Evolutionary conservation across 306 rosid genomes (phyloP), one percentile per base, ranked within the genome.

Genomic region (Crotalaria pallida): DNA sequence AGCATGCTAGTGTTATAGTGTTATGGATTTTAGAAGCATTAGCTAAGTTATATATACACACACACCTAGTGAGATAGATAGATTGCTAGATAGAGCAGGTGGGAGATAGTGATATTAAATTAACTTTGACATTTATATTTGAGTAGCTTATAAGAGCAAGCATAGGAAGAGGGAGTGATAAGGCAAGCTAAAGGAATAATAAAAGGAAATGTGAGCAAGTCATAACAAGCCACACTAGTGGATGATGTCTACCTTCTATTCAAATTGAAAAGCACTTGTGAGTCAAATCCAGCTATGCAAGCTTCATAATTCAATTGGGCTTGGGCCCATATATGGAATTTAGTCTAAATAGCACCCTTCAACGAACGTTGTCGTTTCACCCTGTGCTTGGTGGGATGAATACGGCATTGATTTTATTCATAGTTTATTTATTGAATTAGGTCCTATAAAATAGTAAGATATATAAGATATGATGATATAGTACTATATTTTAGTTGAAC

Each of bases 131-230:
- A 78, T 31, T 58, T 31, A 7, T 47, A 6, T 65, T 76, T 88
- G 98, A 88, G 96, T 86, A 86, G 84, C 92, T 92, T 89, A 51
- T n/a, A n/a, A n/a, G n/a, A 71, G 83, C n/a, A n/a, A 80, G 91
- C 65, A 86, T 81, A 73, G 62, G 17, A 77, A 61, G 78, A 65
- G 76, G 63, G 75, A 81, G 62, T 53, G 21, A 67, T 84, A 85
- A 84, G 87, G 87, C 76, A 89, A 81, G 82, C 31, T 59, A 66
- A 79, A 36, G 43, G 13, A 31, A 1, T 26, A 31, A 31, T 31
- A 31, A 2, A 27, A 67, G 75, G 11, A 70, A 72, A 60, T 40
- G 5, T 64, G 34, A 43, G 67, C 66, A 33, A 69, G 59, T 73
- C 1, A 52, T 61, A 68, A 48, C 53, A 73, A 69, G 82, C 66